Percentiles rank a stretch among this genome's conserved stretches.
These are phyloP conservation scores for Epicoccum sorghinum DNA, from an alignment of 2,329 filamentous ascomycete genomes.

Conservation along the genomic window DNA sequence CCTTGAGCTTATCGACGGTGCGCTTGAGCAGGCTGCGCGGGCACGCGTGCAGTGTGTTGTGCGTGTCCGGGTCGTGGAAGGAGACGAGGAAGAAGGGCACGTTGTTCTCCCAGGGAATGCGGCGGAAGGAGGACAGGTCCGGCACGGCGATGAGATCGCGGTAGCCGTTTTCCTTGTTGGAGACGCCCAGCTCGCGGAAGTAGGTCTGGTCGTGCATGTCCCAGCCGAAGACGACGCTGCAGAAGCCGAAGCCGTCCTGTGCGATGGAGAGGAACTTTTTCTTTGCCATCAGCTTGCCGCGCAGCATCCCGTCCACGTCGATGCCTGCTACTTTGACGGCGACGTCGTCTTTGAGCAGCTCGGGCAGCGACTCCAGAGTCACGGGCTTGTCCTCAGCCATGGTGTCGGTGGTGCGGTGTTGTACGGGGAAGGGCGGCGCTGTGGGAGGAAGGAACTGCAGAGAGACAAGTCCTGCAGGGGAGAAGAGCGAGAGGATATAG, in stretches of 20 bases:
- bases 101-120: slow-evolving; percentile 90
- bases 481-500: no score
- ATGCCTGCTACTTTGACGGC: slow-evolving; percentile 87
- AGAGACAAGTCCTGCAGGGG: no score
- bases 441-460: no score
- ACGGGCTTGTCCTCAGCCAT: slow-evolving; percentile 45
- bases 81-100: slow-evolving; percentile 84
- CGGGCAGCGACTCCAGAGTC: slow-evolving; percentile 68
- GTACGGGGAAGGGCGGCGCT: not conserved
- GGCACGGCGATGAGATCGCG: slow-evolving; percentile 82
- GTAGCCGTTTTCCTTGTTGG: slow-evolving; percentile 90
- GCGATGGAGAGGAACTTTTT: slow-evolving; percentile 88
- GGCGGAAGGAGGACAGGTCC: slow-evolving; percentile 76
- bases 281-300: slow-evolving; percentile 90
- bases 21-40: slow-evolving; percentile 76
- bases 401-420: not conserved
- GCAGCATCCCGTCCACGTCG: slow-evolving; percentile 85
- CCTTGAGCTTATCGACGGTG: slow-evolving; percentile 69
- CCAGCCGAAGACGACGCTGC: slow-evolving; percentile 94
- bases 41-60: slow-evolving; percentile 74
- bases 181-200: slow-evolving; percentile 81
- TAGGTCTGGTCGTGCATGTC: slow-evolving; percentile 97
- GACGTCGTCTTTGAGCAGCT: slow-evolving; percentile 71
- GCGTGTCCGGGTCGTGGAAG: slow-evolving; percentile 82
- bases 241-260: slow-evolving; percentile 86